A percentile compares a stretch with the other conserved stretches of the same genome.
Evolutionary conservation across 805 yeast genomes (phyloP).

Genomic region (Ogataea degrootiae): DNA sequence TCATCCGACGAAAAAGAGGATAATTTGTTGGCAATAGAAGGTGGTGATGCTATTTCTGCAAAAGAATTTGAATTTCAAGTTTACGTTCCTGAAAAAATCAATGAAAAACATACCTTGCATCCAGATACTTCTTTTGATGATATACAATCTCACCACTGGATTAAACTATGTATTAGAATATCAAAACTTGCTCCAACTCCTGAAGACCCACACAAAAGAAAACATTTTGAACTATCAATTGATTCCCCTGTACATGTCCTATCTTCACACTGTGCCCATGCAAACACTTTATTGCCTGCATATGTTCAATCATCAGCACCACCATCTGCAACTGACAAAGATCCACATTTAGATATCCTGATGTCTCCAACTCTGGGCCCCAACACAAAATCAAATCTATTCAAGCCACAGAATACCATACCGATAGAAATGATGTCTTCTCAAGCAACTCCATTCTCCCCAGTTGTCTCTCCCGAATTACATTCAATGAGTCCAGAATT

Average conservation of each 20-base stretch:
- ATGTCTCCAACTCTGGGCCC: constrained; percentile 23
- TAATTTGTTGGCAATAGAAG: constrained; percentile 38
- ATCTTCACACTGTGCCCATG: constrained; percentile 73
- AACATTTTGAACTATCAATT: constrained; percentile 90
- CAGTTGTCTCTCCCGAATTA: constrained; percentile 31
- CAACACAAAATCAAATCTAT: constrained; percentile 42
- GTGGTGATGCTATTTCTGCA: constrained; percentile 51
- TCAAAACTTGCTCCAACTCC: constrained; percentile 58
- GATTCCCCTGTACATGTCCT: constrained; percentile 90
- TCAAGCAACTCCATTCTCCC: constrained; percentile 60
- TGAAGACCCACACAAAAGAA: constrained; percentile 49
- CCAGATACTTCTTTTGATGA: constrained; percentile 81
- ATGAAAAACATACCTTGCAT: constrained; percentile 55
- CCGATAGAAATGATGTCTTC: constrained; percentile 51
- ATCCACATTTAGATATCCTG: constrained; percentile 21
- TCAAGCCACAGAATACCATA: constrained; percentile 44
- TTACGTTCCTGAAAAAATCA: constrained; percentile 70
- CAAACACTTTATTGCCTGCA: constrained; percentile 72
- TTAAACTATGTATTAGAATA: constrained; percentile 78
- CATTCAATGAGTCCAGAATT: constrained; percentile 26
- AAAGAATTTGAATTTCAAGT: constrained; percentile 82
- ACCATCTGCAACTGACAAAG: constrained; percentile 5
- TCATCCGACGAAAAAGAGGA: constrained; percentile 46
- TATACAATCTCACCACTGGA: constrained; percentile 93
- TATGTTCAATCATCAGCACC: constrained; percentile 36